Conservation (phyloP, 2,329 filamentous ascomycete species). For the Ophiostoma montium region DNA sequence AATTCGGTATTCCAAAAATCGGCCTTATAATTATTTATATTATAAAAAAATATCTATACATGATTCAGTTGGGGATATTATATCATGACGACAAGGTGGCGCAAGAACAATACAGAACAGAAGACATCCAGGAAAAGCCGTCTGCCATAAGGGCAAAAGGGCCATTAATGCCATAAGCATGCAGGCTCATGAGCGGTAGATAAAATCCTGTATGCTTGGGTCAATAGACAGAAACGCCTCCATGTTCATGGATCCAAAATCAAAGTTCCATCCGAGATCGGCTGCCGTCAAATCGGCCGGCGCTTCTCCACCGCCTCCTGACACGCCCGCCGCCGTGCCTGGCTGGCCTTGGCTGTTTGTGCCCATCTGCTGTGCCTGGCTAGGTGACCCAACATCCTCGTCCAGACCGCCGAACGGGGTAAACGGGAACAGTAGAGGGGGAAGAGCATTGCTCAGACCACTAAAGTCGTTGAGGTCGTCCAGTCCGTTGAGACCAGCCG, state of each 20-base stretch:
- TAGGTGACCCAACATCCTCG: background rate
- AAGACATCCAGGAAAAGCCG: no score
- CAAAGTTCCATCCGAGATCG: conserved; percentile 13
- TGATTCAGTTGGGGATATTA: no score
- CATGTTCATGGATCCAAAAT: conserved; percentile 13
- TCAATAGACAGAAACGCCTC: conserved; percentile 12
- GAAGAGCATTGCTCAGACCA: conserved; percentile 5
- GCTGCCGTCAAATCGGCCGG: conserved; percentile 10
- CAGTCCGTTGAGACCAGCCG: background rate
- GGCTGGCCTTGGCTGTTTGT: background rate
- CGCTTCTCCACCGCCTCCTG: background rate
- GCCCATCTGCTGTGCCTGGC: background rate
- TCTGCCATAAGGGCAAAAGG: no score
- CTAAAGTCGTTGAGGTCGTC: conserved; percentile 1
- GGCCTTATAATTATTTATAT: no score
- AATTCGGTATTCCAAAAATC: no score
- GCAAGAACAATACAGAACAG: no score
- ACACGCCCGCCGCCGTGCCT: background rate
- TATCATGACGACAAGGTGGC: no score
- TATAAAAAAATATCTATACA: no score
- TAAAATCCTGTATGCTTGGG: conserved; percentile 9
- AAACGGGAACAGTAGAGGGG: conserved; percentile 6
- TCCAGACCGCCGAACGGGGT: conserved; percentile 6
- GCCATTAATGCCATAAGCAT: no score
- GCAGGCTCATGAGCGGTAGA: background rate